Percentiles rank a stretch among this genome's conserved stretches.
phyloP scores from a whole-genome alignment of 106 monocot genomes.

The Iris macrosiphon region DNA sequence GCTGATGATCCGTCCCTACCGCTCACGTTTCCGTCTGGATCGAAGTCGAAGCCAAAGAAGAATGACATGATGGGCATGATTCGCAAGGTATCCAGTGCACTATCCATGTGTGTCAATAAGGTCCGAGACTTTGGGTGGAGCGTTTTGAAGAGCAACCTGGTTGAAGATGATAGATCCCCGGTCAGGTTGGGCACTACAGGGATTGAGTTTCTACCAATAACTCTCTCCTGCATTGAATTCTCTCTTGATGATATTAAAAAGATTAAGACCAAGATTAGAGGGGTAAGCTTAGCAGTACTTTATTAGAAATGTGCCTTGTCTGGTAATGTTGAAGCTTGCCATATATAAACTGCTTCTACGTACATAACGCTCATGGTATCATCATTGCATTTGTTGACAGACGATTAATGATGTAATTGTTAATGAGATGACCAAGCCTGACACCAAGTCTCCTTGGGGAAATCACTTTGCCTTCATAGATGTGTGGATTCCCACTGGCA shows the following conservation, averaged over 20 bases:
- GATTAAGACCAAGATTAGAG: conserved; percentile 42
- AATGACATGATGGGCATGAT: background rate
- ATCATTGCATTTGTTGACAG: no score
- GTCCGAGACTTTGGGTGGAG: conserved; percentile 42
- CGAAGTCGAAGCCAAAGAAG: background rate
- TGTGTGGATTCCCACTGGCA: no score
- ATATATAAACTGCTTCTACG: no score
- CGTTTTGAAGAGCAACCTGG: conserved; percentile 38
- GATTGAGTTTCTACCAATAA: conserved; percentile 35
- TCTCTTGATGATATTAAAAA: conserved; percentile 31
- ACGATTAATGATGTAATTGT: no score
- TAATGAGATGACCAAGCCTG: no score
- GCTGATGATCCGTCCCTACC: conserved; percentile 63
- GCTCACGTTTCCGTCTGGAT: conserved; percentile 59
- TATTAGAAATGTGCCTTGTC: no score
- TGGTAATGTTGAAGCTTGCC: no score
- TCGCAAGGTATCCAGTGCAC: background rate
- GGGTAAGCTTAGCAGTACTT: conserved; percentile 44
- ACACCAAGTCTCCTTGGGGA: no score
- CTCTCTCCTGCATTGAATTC: conserved; percentile 29
- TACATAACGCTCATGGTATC: no score
- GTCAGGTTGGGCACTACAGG: conserved; percentile 51
- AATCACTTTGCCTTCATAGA: no score
- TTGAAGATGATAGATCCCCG: conserved; percentile 39
- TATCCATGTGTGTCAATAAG: conserved; percentile 26